phyloP scores from a whole-genome alignment of 495 filamentous ascomycete species.

The Xylaria palmicola region DNA sequence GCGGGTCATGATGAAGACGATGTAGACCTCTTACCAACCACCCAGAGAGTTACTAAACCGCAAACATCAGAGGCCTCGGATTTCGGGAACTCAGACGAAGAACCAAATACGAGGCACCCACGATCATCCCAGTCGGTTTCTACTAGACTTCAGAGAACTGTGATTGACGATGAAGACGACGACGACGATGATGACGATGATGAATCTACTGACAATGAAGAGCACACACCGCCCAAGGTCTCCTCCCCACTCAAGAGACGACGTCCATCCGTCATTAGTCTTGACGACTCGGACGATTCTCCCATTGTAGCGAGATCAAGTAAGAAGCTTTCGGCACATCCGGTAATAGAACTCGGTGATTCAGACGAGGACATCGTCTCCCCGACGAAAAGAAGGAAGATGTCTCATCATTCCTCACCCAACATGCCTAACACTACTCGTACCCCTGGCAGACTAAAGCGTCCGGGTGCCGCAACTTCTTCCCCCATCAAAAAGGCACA shows the following conservation, averaged over 20 bases:
- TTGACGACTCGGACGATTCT: slow-evolving; percentile 22
- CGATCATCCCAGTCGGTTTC: slow-evolving; percentile 29
- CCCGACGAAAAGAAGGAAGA: slow-evolving; percentile 24
- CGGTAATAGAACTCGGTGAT: slow-evolving; percentile 20
- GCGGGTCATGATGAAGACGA: slow-evolving; percentile 16
- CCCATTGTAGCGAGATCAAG: slow-evolving; percentile 20
- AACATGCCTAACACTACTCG: neutral
- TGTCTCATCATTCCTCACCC: slow-evolving; percentile 6
- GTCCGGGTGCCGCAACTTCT: slow-evolving; percentile 12
- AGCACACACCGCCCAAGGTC: slow-evolving; percentile 4
- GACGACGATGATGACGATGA: slow-evolving; percentile 6
- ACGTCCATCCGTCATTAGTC: slow-evolving; percentile 4
- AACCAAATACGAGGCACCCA: neutral
- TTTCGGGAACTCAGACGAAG: neutral
- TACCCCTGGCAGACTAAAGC: slow-evolving; percentile 23
- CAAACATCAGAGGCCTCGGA: neutral
- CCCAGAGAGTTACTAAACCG: neutral
- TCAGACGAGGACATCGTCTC: slow-evolving; percentile 21
- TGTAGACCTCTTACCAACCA: slow-evolving; percentile 10
- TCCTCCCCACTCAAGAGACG: slow-evolving; percentile 18
- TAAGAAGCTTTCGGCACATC: slow-evolving; percentile 1
- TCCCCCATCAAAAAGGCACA: slow-evolving; percentile 21
- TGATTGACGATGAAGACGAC: slow-evolving; percentile 16
- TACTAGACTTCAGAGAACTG: slow-evolving; percentile 18
- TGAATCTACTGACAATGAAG: slow-evolving; percentile 2